Evolutionary conservation across 2,329 filamentous ascomycete species (phyloP), one percentile per base, ranked within the genome.

Genomic region (Alternaria hordeiaustralica): DNA sequence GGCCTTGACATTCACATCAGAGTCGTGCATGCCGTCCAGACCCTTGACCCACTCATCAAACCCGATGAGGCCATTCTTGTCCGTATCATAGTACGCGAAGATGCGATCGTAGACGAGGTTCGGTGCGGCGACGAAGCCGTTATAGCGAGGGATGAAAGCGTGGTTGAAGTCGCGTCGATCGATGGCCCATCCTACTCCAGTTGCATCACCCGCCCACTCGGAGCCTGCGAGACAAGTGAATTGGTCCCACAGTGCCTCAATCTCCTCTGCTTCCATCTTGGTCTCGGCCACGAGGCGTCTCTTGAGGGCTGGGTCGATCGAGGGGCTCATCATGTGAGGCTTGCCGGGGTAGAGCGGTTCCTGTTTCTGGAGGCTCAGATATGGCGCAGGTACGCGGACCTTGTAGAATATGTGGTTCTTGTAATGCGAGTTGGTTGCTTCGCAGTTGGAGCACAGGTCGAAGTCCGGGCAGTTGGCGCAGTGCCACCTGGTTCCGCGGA

Each of bases 401-500:
- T 98, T 98, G 85, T 96, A 97, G 81, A 99, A 98, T 49, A 98
- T 88, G 80, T 99, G 96, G 2, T 94, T 97, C 79, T 95, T 96
- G 74, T 87, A 89, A 76, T 97, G 95, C 2, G 90, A 81, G 21
- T 88, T 88, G 6, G 92, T 88, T 15, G 87, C 84, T 81, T 99
- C 95, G 81, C 96, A 99, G 8, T 90, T 90, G 76, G 97, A 94
- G 83, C 96, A 99, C 3, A 99, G 88, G 77, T 99, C 96, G 77
- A 94, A 98, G 80, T 99, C 95, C 68, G 92, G 89, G 78, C 96
- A 99, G 82, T 99, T 98, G 71, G 94, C 90, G 80, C 96, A 99
- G 63, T 94, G 91, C 82, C 97, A 99, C 61, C 96, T 89, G 64
- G 97, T 91, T 15, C 96, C 96, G 56, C 93, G 90, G 65, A 99